Evolutionary conservation across 2,329 filamentous ascomycete species (phyloP), one percentile per base, ranked within the genome.

Genomic region (Beauveria asiatica): DNA sequence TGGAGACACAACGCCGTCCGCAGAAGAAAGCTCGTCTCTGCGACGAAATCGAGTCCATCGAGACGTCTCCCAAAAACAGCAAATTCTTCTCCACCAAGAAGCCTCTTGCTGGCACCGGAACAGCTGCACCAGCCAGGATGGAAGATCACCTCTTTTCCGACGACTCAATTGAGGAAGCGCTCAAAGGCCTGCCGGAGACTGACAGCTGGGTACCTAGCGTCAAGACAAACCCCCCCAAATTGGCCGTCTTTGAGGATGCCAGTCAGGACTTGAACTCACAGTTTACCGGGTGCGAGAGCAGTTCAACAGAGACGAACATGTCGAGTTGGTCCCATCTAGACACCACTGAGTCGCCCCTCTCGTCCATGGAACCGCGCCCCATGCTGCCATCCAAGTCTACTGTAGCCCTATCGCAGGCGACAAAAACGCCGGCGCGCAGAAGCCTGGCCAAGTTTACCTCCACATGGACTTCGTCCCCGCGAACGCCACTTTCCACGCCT

Each of bases 21-120:
- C 75, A 75, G 57, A 85, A 85, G 73, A 85, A 85, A 69, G 78
- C 78, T 45, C 79, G 82, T 42, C 69, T 85, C 7, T 83, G 80
- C 61, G 74, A 78, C 5, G 78, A 83, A 46, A 64, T 65, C 7
- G 71, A 68, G 11, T 61, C 66, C 2, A 67, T 66, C n/a, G 69
- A 70, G 23, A 69, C 69, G 21, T 72, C 70, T 17, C 69, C 73
- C 10, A 69, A 78, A 65, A 78, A 70, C 57, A 85, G 83, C 74
- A 83, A 76, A 61, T 85, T 83, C 68, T 85, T 85, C 65, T 65
- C 78, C 2, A 60, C 67, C 9, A 64, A 65, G 7, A 71, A 70
- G 53, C 64, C 64, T 39, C 27, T 33, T 11, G 10, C 44, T 5
- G 11, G n/a, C 21, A 60, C 61, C 11, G 68, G 64, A 41, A 67